These are phyloP conservation scores for Gastrodia elata DNA, from an alignment of 106 monocot genomes.

Conservation along the genomic window DNA sequence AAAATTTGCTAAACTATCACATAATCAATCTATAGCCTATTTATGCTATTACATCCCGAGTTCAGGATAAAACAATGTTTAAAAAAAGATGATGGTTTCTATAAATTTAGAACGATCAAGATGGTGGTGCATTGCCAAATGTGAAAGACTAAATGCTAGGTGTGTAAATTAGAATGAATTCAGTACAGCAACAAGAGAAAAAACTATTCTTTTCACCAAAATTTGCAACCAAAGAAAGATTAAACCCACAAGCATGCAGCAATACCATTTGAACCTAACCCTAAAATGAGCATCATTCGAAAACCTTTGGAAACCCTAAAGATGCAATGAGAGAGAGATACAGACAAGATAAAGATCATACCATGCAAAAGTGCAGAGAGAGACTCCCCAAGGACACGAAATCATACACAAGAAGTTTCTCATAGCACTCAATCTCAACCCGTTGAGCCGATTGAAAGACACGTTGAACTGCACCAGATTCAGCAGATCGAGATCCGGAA, in stretches of 20 bases:
- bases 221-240: not conserved
- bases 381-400: conserved; percentile 13
- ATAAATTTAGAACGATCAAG: not conserved
- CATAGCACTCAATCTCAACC: too few species aligned
- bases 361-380: conserved; percentile 16
- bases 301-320: not conserved
- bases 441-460: conserved; percentile 61
- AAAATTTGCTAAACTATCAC: too few species aligned
- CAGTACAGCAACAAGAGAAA: too few species aligned
- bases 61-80: too few species aligned
- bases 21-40: too few species aligned
- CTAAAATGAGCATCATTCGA: not conserved
- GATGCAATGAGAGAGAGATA: not conserved
- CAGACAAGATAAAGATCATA: not conserved
- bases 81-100: too few species aligned
- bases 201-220: not conserved
- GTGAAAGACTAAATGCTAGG: too few species aligned
- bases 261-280: not conserved
- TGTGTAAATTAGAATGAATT: too few species aligned
- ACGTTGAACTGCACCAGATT: conserved; percentile 57
- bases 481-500: conserved; percentile 32
- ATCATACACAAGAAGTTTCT: conserved; percentile 25
- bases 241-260: not conserved
- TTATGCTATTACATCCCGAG: too few species aligned
- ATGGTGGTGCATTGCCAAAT: not conserved